Evolutionary conservation across 2,329 filamentous ascomycete species (phyloP), one percentile per base, ranked within the genome.

Genomic region (Penicillium olsonii): DNA sequence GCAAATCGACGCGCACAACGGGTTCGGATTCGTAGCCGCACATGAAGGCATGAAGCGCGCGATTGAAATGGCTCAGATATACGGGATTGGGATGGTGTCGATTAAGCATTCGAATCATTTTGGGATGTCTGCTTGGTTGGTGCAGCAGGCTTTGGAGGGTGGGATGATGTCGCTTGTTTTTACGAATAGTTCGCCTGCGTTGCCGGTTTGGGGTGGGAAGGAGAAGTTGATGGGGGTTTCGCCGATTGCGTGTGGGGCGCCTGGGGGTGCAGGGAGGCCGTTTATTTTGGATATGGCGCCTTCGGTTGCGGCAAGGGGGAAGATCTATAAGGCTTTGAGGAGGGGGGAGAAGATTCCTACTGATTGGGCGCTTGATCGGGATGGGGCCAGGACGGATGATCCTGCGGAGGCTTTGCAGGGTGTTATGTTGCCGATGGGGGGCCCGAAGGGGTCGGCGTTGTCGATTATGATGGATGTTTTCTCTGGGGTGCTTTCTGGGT

Each of bases 381-480:
- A 91, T 14, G 88, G 89, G 0, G 74, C 75, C 11, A 77, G 72
- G n/a, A 90, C 88, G 0, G 82, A 87, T 48, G 87, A 94, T 59
- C 88, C 90, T 0, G 80, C 77, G 1, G 78, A 77, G 17, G 90
- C 89, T 0, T 72, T 94, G 9, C 81, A 83, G 27, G 88, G 88
- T 1, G 87, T 92, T 3, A 92, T 94, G 89, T 72, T 92, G 17
- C 88, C 89, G 0, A 91, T 94, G 87, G 88, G 88, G 2, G 89
- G 90, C 0, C 88, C 89, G 0, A 94, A 94, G 68, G 90, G 90
- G 0, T 88, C 85, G 2, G 90, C 81, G 0, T 68, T 94, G 34
- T 76, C 87, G 0, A 82, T 94, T 47, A 92, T 91, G 87, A 94
- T 94, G 90, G 88, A 94, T 64, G 87, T 95, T 2, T 92, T 94